phyloP scores from a whole-genome alignment of 305 asterid genomes.

The Stenogyne calaminthoides region DNA sequence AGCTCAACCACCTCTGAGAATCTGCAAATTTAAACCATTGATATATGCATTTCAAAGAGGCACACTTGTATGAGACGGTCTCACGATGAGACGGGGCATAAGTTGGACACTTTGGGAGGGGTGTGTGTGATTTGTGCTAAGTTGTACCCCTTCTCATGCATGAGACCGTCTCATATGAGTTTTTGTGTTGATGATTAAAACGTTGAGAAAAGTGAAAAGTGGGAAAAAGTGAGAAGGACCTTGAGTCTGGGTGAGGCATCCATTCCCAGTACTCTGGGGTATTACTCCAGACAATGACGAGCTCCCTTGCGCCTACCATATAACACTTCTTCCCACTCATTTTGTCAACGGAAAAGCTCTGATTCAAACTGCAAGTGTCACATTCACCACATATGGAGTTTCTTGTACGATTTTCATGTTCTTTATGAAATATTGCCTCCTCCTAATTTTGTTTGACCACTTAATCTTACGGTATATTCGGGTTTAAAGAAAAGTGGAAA shows the following conservation, averaged over 20 bases:
- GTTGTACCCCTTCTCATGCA: too few species aligned
- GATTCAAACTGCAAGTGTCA: not conserved
- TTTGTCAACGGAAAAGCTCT: constrained; percentile 33
- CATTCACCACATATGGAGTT: not conserved
- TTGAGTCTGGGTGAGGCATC: constrained; percentile 13
- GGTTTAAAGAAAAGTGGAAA: too few species aligned
- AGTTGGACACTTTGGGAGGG: too few species aligned
- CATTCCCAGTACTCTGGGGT: constrained; percentile 21
- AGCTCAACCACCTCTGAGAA: constrained; percentile 47
- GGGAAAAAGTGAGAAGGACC: not conserved
- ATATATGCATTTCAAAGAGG: too few species aligned
- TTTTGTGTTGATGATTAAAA: not conserved
- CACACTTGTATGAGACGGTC: too few species aligned
- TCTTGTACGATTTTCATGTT: not conserved
- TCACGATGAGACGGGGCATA: too few species aligned
- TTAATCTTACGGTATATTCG: too few species aligned
- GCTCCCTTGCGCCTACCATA: constrained; percentile 17
- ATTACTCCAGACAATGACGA: not conserved
- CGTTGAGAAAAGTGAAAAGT: not conserved
- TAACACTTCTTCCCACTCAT: constrained; percentile 39
- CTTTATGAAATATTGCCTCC: not conserved
- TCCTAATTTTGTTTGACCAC: too few species aligned
- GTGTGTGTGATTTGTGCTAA: too few species aligned
- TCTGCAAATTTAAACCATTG: constrained; percentile 24
- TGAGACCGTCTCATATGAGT: too few species aligned